Percentiles rank a stretch among this genome's conserved stretches.
Conservation (phyloP, 2,329 filamentous ascomycete genomes). For the Talaromyces sp. region DNA sequence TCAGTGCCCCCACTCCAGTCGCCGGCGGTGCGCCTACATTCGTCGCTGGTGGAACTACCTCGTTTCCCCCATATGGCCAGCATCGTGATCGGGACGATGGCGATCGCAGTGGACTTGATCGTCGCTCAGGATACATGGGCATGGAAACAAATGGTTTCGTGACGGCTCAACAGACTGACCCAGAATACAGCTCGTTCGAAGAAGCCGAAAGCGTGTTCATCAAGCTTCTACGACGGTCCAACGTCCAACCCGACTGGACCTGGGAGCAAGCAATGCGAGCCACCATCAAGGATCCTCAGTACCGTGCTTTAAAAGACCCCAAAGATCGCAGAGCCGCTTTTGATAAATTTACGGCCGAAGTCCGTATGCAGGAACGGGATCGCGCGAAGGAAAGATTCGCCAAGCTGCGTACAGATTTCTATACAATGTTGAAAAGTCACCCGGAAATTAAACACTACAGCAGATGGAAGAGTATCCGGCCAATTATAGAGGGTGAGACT, state of each 20-base stretch:
- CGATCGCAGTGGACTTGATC: slow-evolving; percentile 46
- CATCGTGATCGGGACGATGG: slow-evolving; percentile 50
- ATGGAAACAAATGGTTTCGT: slow-evolving; percentile 41
- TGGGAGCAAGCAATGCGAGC: slow-evolving; percentile 87
- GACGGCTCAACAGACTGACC: slow-evolving; percentile 54
- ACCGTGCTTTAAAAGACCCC: slow-evolving; percentile 87
- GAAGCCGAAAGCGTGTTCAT: slow-evolving; percentile 91
- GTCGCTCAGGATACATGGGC: slow-evolving; percentile 44
- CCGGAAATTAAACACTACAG: slow-evolving; percentile 97
- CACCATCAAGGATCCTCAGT: slow-evolving; percentile 86
- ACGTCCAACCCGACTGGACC: slow-evolving; percentile 84
- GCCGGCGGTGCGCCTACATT: slow-evolving; percentile 56
- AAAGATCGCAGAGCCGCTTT: slow-evolving; percentile 87
- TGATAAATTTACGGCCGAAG: slow-evolving; percentile 89
- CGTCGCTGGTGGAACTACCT: slow-evolving; percentile 56
- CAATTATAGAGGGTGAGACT: slow-evolving; percentile 91
- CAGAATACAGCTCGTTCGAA: slow-evolving; percentile 74
- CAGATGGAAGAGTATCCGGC: slow-evolving; percentile 91
- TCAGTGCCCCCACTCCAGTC: slow-evolving; percentile 50
- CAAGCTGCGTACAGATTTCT: slow-evolving; percentile 91
- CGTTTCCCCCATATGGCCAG: slow-evolving; percentile 39
- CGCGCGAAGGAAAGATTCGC: slow-evolving; percentile 87
- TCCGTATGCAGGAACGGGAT: slow-evolving; percentile 89
- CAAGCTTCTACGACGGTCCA: slow-evolving; percentile 80
- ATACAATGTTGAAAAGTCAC: slow-evolving; percentile 91